Conservation (phyloP, 257 asterid species). For the Nicotiana sylvestris region DNA sequence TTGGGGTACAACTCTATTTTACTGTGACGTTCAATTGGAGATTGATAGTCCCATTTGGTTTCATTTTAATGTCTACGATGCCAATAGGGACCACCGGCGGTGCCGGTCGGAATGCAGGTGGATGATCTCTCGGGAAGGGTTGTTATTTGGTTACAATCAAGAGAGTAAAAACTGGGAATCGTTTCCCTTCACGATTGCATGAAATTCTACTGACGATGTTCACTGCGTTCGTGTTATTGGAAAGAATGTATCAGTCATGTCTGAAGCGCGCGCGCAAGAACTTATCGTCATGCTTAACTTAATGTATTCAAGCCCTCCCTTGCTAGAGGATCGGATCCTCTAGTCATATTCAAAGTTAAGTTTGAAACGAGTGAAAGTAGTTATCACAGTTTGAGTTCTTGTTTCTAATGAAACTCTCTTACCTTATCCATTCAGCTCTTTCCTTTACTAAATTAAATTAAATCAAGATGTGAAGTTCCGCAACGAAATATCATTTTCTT, state of each 20-base stretch:
- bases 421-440: no score
- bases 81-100: conserved; percentile 20
- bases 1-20: conserved; percentile 36
- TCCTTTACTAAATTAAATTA: no score
- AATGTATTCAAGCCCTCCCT: not conserved
- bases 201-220: not conserved
- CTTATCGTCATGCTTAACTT: not conserved
- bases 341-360: no score
- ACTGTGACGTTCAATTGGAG: conserved; percentile 34
- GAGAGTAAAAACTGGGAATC: conserved; percentile 25
- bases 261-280: not conserved
- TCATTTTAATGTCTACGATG: conserved; percentile 36
- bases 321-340: no score
- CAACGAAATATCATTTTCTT: no score
- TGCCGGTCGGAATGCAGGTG: conserved; percentile 35
- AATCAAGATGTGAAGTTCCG: no score
- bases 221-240: not conserved
- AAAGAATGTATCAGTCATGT: not conserved
- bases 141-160: conserved; percentile 33
- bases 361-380: no score
- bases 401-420: no score
- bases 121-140: conserved; percentile 26
- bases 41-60: conserved; percentile 17
- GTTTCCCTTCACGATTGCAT: not conserved
- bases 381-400: no score